These are phyloP conservation scores for Mediolabrus comicus DNA, from an alignment of 108 stramenopile genomes.

Conservation along the genomic window DNA sequence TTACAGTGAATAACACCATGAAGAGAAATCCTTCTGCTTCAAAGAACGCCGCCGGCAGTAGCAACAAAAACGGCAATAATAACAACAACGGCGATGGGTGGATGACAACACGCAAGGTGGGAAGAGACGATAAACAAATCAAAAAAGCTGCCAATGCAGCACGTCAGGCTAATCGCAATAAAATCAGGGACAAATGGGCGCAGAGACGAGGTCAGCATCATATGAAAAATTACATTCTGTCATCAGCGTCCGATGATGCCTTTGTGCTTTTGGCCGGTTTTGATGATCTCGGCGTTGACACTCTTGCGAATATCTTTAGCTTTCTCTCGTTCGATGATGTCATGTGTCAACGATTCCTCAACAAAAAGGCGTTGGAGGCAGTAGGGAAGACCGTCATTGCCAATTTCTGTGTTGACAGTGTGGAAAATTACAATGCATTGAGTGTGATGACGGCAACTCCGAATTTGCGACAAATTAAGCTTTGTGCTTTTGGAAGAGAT, in stretches of 20 bases:
- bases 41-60: too few relatives aligned
- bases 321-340: neutral
- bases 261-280: neutral
- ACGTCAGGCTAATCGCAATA: too few relatives aligned
- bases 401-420: neutral
- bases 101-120: too few relatives aligned
- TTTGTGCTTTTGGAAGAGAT: neutral
- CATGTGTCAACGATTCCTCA: neutral
- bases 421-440: neutral
- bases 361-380: neutral
- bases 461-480: neutral
- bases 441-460: neutral
- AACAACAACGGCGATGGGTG: too few relatives aligned
- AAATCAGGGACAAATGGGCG: neutral
- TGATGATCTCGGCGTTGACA: slow-evolving; percentile 1
- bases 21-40: too few relatives aligned
- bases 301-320: neutral
- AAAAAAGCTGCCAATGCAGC: too few relatives aligned
- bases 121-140: too few relatives aligned
- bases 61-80: too few relatives aligned
- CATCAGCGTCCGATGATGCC: neutral
- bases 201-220: too few relatives aligned
- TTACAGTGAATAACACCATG: too few relatives aligned
- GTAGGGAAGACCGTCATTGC: neutral
- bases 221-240: too few relatives aligned